Evolutionary conservation across 2,329 filamentous ascomycete species (phyloP), one percentile per base, ranked within the genome.

Genomic region (Xylariaceae sp.): DNA sequence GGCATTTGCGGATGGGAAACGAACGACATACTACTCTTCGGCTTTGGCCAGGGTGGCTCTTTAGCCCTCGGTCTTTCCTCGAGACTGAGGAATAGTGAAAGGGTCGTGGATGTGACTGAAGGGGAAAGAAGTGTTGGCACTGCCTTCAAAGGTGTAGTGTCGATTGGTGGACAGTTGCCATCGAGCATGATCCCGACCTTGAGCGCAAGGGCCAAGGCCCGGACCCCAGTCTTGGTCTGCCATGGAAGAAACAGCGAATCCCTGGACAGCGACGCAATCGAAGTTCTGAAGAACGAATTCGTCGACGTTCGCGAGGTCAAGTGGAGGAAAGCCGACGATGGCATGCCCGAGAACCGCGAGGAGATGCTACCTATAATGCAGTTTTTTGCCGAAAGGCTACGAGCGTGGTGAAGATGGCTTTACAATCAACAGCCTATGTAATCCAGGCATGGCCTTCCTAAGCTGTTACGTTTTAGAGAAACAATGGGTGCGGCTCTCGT

Each of bases 291-390:
- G 71, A 77, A 78, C 37, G 82, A 84, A 52, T 95, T 94, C 73
- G 76, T 80, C 62, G 80, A 86, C 67, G 86, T 91, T 19, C 81
- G 86, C 71, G 80, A 87, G 62, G 86, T 86, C 53, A 84, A 84
- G 67, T 95, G 90, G 86, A 83, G 81, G 68, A 85, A 87, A 69
- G 74, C 73, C 2, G 90, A 88, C 5, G 91, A 96, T 73, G 83
- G 82, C 1, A 96, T 97, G 93, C 92, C 92, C n/a, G 78, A 80
- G 41, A 88, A 82, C 70, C 81, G 89, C 50, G 92, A 96, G 9
- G 93, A 98, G 79, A 93, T 96, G 82, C 70, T 93, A 67, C 92
- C 93, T 0, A 83, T 97, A 58, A 97, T 97, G 92, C 85, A 89
- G 69, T 97, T 88, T 67, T 83, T 92, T 67, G 87, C 88, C 0